These are phyloP conservation scores for Prunus mume DNA, from an alignment of 306 rosid species.

Conservation along the genomic window DNA sequence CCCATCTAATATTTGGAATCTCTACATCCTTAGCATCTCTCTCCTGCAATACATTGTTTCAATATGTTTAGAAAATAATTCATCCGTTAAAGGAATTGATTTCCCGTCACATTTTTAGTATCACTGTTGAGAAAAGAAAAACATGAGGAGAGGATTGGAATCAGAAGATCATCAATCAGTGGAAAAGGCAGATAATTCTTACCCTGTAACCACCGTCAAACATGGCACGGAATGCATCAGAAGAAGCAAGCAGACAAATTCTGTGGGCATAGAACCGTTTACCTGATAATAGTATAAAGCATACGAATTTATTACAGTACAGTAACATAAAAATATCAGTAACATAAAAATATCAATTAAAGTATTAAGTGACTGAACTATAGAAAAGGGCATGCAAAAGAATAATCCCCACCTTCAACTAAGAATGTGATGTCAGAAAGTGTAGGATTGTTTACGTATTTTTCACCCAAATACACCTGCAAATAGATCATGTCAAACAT, in stretches of 20 bases:
- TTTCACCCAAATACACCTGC: conserved; percentile 81
- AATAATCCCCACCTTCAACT: conserved; percentile 60
- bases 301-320: background rate
- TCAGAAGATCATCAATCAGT: background rate
- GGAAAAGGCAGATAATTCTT: background rate
- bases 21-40: conserved; percentile 32
- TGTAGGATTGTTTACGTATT: conserved; percentile 59
- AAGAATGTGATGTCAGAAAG: conserved; percentile 77
- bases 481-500: conserved; percentile 2
- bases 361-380: background rate
- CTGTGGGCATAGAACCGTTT: conserved; percentile 35
- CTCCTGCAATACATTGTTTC: conserved; percentile 21
- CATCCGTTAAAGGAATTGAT: no score
- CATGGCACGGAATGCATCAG: conserved; percentile 38
- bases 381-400: background rate
- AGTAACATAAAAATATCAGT: background rate
- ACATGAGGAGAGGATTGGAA: background rate
- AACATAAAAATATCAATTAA: background rate
- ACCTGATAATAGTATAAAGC: conserved; percentile 17
- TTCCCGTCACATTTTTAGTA: background rate
- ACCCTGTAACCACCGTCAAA: conserved; percentile 36
- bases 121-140: background rate
- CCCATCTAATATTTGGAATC: conserved; percentile 39
- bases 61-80: background rate
- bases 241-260: conserved; percentile 38